Evolutionary conservation across 139 green algal species (phyloP).

Genomic region (Tetraselmis striata): DNA sequence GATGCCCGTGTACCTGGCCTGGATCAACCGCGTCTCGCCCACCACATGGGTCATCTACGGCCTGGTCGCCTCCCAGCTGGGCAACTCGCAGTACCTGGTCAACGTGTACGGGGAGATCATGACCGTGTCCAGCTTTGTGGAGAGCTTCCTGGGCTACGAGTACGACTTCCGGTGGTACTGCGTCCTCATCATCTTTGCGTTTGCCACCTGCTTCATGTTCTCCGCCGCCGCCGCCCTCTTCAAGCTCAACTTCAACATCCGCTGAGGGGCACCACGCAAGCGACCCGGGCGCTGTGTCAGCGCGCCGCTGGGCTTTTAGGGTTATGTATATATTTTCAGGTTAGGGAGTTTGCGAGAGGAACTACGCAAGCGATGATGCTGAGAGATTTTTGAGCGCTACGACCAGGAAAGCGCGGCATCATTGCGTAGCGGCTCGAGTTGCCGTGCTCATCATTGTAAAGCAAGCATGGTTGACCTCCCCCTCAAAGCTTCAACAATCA

Average conservation of each 20-base stretch:
- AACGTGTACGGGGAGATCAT: background rate
- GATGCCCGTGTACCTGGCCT: conserved; percentile 23
- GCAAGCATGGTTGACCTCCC: too few species aligned
- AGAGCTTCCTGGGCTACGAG: conserved; percentile 17
- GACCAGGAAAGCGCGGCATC: too few species aligned
- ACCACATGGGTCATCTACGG: conserved; percentile 27
- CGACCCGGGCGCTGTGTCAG: too few species aligned
- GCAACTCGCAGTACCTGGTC: conserved; percentile 16
- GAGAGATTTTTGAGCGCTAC: too few species aligned
- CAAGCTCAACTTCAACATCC: conserved; percentile 17
- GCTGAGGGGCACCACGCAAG: too few species aligned
- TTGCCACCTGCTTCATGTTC: conserved; percentile 18
- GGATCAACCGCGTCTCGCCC: conserved; percentile 26
- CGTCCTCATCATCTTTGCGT: conserved; percentile 22
- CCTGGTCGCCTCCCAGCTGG: conserved; percentile 21
- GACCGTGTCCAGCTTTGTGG: background rate
- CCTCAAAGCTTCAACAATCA: too few species aligned
- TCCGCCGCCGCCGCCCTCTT: conserved; percentile 13
- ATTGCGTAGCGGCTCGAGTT: too few species aligned
- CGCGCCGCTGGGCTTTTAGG: too few species aligned
- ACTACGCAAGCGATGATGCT: too few species aligned
- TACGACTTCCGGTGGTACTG: conserved; percentile 28
- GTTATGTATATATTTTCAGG: too few species aligned
- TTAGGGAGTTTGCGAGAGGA: too few species aligned
- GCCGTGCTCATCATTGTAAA: too few species aligned